Conservation (phyloP, 306 rosid genomes). For the Parietaria judaica region DNA sequence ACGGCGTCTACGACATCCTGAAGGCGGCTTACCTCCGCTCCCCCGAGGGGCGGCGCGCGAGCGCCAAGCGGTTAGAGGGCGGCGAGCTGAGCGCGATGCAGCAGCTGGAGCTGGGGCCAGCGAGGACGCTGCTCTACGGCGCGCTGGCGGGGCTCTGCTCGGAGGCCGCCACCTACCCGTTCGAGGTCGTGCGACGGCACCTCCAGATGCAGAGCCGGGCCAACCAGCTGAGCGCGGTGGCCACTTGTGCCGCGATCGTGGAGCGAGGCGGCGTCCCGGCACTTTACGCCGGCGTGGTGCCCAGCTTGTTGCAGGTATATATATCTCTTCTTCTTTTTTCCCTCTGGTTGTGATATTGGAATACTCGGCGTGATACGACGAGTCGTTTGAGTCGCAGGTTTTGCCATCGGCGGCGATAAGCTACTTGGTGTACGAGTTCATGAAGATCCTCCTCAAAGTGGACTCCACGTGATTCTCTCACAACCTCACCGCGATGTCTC, state of each 20-base stretch:
- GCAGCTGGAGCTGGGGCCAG: conserved; percentile 83
- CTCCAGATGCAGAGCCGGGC: conserved; percentile 90
- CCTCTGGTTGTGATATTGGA: too few species aligned
- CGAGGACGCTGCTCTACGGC: conserved; percentile 70
- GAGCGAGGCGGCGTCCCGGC: conserved; percentile 84
- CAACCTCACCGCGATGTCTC: too few species aligned
- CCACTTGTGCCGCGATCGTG: conserved; percentile 66
- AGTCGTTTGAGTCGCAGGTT: conserved; percentile 26
- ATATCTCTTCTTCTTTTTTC: conserved; percentile 4
- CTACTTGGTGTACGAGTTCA: conserved; percentile 51
- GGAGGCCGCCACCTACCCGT: conserved; percentile 94
- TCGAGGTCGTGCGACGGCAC: conserved; percentile 91
- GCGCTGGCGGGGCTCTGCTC: conserved; percentile 91
- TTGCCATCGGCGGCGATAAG: conserved; percentile 57
- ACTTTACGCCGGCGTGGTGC: conserved; percentile 84
- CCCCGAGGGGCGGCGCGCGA: conserved; percentile 77
- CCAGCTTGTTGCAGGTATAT: conserved; percentile 76
- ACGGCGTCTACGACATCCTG: conserved; percentile 85
- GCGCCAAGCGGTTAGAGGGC: conserved; percentile 50
- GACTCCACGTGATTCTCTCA: conserved; percentile 23
- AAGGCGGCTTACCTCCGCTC: conserved; percentile 81
- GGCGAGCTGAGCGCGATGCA: conserved; percentile 73
- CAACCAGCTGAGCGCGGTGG: conserved; percentile 54
- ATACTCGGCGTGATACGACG: background rate
- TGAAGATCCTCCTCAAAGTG: conserved; percentile 50